These are phyloP conservation scores for Yarrowia osloensis DNA, from an alignment of 805 yeast species.

Conservation along the genomic window DNA sequence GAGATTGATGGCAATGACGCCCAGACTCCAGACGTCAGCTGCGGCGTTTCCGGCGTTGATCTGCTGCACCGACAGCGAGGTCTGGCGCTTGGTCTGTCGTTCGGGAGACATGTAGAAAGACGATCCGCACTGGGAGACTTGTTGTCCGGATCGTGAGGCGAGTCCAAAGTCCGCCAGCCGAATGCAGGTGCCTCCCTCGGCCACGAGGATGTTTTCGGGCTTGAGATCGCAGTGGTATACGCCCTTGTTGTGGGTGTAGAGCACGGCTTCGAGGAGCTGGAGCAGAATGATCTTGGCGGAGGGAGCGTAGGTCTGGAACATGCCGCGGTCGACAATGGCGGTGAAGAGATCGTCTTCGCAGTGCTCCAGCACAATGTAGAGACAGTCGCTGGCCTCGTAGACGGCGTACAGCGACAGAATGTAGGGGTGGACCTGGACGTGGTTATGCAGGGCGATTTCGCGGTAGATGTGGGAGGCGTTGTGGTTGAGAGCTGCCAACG, in stretches of 20 bases:
- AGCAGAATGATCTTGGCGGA: constrained; percentile 56
- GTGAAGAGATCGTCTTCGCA: constrained; percentile 77
- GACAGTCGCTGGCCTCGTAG: constrained; percentile 53
- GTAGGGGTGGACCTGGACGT: constrained; percentile 68
- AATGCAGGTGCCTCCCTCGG: constrained; percentile 54
- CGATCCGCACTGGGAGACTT: constrained; percentile 58
- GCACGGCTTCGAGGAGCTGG: constrained; percentile 77
- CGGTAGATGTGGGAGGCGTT: constrained; percentile 42
- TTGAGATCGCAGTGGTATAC: constrained; percentile 90
- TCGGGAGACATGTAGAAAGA: constrained; percentile 95
- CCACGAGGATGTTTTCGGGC: constrained; percentile 82
- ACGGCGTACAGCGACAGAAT: constrained; percentile 72
- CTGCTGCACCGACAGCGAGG: not conserved
- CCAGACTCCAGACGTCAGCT: constrained; percentile 80
- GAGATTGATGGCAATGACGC: constrained; percentile 75
- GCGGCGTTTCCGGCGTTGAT: constrained; percentile 38
- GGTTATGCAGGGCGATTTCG: constrained; percentile 72
- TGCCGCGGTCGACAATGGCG: constrained; percentile 54
- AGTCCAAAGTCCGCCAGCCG: constrained; percentile 82
- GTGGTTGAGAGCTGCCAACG: constrained; percentile 38
- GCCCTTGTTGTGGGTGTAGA: constrained; percentile 73
- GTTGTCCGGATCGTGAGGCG: constrained; percentile 64
- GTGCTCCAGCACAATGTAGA: constrained; percentile 83
- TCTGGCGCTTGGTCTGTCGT: constrained; percentile 33
- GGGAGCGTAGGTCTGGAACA: constrained; percentile 52